Base-by-base conservation (phyloP, 2,329 filamentous ascomycete genomes). In the Fusarium veterinarium region DNA sequence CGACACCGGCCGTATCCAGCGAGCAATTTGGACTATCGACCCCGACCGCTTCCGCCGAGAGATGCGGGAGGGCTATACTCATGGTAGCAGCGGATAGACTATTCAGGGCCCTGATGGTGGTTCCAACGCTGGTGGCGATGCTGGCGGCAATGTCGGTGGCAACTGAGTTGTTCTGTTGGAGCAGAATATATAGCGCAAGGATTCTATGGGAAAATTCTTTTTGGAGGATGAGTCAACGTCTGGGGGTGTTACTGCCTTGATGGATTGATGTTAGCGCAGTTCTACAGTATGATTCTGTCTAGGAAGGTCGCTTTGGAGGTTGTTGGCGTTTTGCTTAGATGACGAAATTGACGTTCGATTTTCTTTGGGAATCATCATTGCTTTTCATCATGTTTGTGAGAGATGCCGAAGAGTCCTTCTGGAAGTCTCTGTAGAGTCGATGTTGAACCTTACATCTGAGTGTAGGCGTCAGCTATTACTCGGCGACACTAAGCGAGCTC, bases 71-170 rank as follows among this genome's bases (percentile, higher is more conserved):
- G 46, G 30, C 4, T 11, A 23, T 14, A 7, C 6, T 10, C 13
- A n/a, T 12, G 1, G 17, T 16, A 28, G 8, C 6, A 11, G 30
- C 17, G 20, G 14, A 12, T 8, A 2, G 14, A 7, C 10, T n/a
- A 0, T 12, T 20, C 1, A 2, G 28, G 10, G 45, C 28, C 45
- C 14, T 20, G 20, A 2, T 3, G 19, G 13, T 30, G 1, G 20
- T 12, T 17, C 16, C 4, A 19, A 44, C 7, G 16, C 41, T 19
- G 23, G 42, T 20, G 37, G 5, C 8, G 10, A 38, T 38, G 19
- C 19, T 30, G 25, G 9, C 20, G 28, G 14, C 16, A n/a, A 30
- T n/a, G 45, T 10, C 13, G 20, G 45, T 4, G 14, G 28, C 5
- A 31, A 31, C 45, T 48, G 28, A 48, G 45, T n/a, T 35, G 33